These are phyloP conservation scores for Trichothecium roseum DNA, from an alignment of 2,329 filamentous ascomycete genomes.

Conservation along the genomic window DNA sequence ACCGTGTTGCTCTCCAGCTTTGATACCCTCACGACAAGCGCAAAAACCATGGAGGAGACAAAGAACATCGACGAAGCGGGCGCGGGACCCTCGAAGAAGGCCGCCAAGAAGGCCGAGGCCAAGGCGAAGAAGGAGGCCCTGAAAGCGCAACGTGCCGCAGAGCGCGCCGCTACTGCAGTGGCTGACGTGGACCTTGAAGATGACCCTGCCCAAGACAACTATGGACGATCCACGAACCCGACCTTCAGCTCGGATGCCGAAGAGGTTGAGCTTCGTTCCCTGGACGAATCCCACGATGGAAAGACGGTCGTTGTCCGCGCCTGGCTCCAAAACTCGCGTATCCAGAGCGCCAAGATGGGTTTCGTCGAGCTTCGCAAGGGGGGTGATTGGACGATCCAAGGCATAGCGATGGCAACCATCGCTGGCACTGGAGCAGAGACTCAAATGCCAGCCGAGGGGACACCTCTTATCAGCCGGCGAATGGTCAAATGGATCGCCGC, in stretches of 20 bases:
- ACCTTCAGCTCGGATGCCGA: slow-evolving; percentile 43
- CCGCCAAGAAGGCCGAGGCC: slow-evolving; percentile 70
- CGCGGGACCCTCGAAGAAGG: slow-evolving; percentile 58
- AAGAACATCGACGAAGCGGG: slow-evolving; percentile 5
- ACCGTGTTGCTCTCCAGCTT: not conserved
- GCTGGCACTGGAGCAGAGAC: slow-evolving; percentile 32
- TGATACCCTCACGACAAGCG: not conserved
- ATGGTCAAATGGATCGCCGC: slow-evolving; percentile 89
- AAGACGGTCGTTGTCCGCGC: slow-evolving; percentile 67
- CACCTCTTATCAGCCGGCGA: slow-evolving; percentile 61
- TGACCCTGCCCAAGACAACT: slow-evolving; percentile 68
- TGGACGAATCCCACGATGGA: slow-evolving; percentile 56
- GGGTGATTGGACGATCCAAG: slow-evolving; percentile 65
- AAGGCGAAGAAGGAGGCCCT: slow-evolving; percentile 84
- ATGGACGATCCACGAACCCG: slow-evolving; percentile 58
- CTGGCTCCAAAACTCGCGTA: slow-evolving; percentile 77
- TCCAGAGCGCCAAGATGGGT: slow-evolving; percentile 73
- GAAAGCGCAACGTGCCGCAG: slow-evolving; percentile 64
- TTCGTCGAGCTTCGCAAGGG: slow-evolving; percentile 75
- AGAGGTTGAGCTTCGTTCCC: slow-evolving; percentile 48
- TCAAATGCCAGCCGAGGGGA: slow-evolving; percentile 43
- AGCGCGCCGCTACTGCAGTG: slow-evolving; percentile 62
- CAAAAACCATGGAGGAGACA: slow-evolving; percentile 3
- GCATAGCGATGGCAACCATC: slow-evolving; percentile 57
- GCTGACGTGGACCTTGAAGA: slow-evolving; percentile 56